Percentiles rank a stretch among this genome's conserved stretches.
Evolutionary conservation across 139 green algal species (phyloP).

Genomic region (Coelastrella sp.): DNA sequence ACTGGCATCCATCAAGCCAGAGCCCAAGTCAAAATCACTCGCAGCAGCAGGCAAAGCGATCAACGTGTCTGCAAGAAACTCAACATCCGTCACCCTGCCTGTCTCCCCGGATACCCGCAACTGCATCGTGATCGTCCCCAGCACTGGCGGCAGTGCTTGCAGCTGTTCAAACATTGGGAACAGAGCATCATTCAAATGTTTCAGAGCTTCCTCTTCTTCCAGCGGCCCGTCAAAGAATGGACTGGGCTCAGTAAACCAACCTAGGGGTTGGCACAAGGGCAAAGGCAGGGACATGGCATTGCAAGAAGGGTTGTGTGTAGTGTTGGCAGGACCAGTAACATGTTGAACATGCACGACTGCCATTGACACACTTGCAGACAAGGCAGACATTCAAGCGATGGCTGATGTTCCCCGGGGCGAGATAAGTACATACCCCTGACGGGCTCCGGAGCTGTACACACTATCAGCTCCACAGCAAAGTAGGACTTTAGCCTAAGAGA

Average conservation of each 20-base stretch:
- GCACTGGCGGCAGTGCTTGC: slow-evolving; percentile 43
- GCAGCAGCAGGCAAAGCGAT: slow-evolving; percentile 58
- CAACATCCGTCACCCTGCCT: slow-evolving; percentile 52
- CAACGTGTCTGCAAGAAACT: slow-evolving; percentile 71
- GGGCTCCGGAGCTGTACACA: no score
- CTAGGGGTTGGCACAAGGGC: no score
- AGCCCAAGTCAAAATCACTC: not conserved
- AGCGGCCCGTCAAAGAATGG: slow-evolving; percentile 77
- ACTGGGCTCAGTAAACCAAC: slow-evolving; percentile 86
- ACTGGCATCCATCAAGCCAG: slow-evolving; percentile 11
- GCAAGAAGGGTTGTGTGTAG: no score
- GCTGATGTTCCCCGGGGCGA: no score
- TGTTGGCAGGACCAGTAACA: no score
- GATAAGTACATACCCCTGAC: no score
- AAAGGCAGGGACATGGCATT: no score
- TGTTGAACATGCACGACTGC: no score
- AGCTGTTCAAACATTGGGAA: slow-evolving; percentile 61
- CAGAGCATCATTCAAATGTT: slow-evolving; percentile 61
- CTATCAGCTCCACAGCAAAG: no score
- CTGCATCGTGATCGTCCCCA: slow-evolving; percentile 58
- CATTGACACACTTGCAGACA: no score
- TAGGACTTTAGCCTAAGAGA: no score
- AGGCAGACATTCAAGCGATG: no score
- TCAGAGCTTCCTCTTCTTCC: slow-evolving; percentile 56
- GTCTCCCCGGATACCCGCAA: slow-evolving; percentile 40